Base-by-base conservation (phyloP, 495 filamentous ascomycete genomes). In the Haplographium delicatum region DNA sequence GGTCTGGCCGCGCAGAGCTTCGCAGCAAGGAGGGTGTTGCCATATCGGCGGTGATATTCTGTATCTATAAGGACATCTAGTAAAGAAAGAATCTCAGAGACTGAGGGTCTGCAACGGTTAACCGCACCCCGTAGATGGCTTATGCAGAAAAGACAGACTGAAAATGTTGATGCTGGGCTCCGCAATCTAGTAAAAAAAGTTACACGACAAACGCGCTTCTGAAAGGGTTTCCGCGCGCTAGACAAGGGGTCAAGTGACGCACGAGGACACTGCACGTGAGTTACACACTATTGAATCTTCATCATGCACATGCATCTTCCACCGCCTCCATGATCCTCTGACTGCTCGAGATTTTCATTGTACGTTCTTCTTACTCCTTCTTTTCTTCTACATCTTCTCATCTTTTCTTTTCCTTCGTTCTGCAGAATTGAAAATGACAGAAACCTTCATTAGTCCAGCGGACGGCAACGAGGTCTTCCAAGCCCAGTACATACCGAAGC, bases 401-500 rank as follows among this genome's bases (percentile, higher is more conserved):
- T 15, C n/a, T n/a, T 30, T 38, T 47, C 43, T 3, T 47, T 42
- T 41, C 24, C 28, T 2, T 50, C 37, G 39, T 15, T 41, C 13
- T 44, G 51, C 39, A 9, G 16, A 19, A 8, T 48, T 51, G 43
- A 55, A 0, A 16, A 57, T 57, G 58, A 25, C 54, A 26, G 53
- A 44, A 11, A 47, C 33, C 16, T 50, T 52, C 43, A 44, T 44
- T 18, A 57, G 27, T 40, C 43, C 45, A 13, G 40, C 44, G 3
- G 54, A 58, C 42, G 58, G 51, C 23, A 58, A 56, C 35, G 58
- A 55, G 15, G 52, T 59, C 30, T 58, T 58, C 41, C 58, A 58
- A 31, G 47, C 49, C n/a, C 25, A 50, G 22, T 61, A 58, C 24
- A 61, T 60, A 18, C 55, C 61, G 6, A 57, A 52, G 27, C 60